phyloP scores from a whole-genome alignment of 1,284 basidiomycete species.

The Uromyces viciae-fabae region DNA sequence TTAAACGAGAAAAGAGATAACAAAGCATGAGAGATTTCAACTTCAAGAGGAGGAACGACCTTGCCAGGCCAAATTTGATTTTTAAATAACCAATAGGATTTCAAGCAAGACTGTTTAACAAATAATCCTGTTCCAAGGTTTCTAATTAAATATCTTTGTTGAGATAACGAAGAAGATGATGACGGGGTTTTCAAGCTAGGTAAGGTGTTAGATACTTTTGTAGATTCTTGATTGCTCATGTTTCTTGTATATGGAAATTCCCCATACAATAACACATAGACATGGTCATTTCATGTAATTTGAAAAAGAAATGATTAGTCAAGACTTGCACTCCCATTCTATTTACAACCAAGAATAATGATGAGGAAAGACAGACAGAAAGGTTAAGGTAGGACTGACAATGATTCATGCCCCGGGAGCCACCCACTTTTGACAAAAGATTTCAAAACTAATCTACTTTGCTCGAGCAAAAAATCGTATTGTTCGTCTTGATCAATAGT shows the following conservation, averaged over 20 bases:
- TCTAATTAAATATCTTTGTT: constrained; percentile 28
- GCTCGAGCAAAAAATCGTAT: background rate
- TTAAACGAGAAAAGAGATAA: background rate
- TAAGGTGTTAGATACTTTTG: no score
- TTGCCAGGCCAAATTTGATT: constrained; percentile 43
- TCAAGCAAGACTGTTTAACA: constrained; percentile 14
- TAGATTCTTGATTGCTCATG: no score
- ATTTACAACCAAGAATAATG: no score
- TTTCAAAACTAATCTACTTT: background rate
- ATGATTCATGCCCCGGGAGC: background rate
- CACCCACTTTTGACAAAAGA: background rate
- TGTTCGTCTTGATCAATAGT: no score
- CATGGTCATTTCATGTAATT: no score
- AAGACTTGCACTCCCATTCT: no score
- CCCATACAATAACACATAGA: no score
- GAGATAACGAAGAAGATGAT: no score
- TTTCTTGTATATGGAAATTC: no score
- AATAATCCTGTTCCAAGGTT: background rate
- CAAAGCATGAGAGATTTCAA: constrained; percentile 14
- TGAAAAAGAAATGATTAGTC: no score
- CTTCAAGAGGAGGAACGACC: background rate
- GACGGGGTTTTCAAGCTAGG: no score
- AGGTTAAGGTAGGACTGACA: background rate
- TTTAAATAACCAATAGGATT: constrained; percentile 28
- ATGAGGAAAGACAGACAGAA: no score